Evolutionary conservation across 2,329 filamentous ascomycete species (phyloP), one percentile per base, ranked within the genome.

Genomic region (Lachnellula occidentalis): DNA sequence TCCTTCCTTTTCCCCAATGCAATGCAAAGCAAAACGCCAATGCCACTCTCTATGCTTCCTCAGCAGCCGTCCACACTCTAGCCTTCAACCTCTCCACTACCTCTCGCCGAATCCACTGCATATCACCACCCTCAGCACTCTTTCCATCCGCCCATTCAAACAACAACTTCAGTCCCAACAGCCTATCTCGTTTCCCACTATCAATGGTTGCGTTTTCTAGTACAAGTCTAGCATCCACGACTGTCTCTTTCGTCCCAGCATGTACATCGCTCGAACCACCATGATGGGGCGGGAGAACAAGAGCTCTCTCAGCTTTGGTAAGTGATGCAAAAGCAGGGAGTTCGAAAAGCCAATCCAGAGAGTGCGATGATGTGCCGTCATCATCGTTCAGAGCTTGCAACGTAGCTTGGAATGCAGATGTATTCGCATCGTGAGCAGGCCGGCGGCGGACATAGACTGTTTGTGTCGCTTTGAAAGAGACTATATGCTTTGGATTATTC

Each of bases 341-440:
- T 5, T 76, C 72, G 63, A 88, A 83, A 24, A 89, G 67, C 79
- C 83, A 86, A 57, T 83, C 79, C 70, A 86, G 83, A n/a, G 82
- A 54, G 36, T 70, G 66, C 21, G 71, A 70, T 2, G 74, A 67
- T 4, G 76, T 68, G 34, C 73, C 72, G 56, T 81, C 76, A 0
- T 74, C 73, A 58, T 85, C 81, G 64, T 83, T 85, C 45, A 88
- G 73, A 3, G 83, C 83, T 21, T 81, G 76, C 19, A 88, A 72
- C 0, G 84, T 83, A 1, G 82, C 78, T 51, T 77, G 77, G 68
- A 89, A 88, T n/a, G 78, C 71, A 0, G 78, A 79, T n/a, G 73
- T 71, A 50, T 74, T 74, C n/a, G 74, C 73, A 55, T 80, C 80
- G 63, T 81, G 76, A 56, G 77, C 73, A 53, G 78, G 73, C 62